A percentile compares a stretch with the other conserved stretches of the same genome.
phyloP scores from a whole-genome alignment of 495 filamentous ascomycete genomes.

The Tetracladium setigerum region DNA sequence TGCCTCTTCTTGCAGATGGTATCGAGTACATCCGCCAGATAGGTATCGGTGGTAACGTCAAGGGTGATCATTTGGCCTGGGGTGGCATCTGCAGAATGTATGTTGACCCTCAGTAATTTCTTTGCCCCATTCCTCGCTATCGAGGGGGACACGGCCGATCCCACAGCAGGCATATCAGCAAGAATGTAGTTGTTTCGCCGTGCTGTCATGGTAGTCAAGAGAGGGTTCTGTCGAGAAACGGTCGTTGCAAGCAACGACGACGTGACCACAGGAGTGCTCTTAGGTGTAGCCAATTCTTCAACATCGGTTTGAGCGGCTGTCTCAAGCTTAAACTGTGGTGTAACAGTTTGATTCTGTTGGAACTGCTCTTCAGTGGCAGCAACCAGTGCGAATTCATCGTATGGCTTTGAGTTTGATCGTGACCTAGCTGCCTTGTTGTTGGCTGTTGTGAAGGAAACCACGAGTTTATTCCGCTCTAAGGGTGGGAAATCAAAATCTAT shows the following conservation, averaged over 20 bases:
- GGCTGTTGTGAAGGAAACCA: conserved; percentile 83
- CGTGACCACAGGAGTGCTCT: conserved; percentile 37
- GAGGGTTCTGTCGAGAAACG: conserved; percentile 37
- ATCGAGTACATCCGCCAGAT: conserved; percentile 88
- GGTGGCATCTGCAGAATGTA: conserved; percentile 67
- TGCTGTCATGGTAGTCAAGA: conserved; percentile 41
- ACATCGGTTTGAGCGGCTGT: conserved; percentile 35
- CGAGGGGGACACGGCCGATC: conserved; percentile 45
- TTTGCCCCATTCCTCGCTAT: conserved; percentile 61
- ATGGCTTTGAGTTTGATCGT: conserved; percentile 71
- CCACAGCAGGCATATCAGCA: conserved; percentile 53
- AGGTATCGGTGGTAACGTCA: conserved; percentile 86
- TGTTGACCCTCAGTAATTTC: conserved; percentile 67
- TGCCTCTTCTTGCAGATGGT: conserved; percentile 83
- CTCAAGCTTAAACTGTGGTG: conserved; percentile 61
- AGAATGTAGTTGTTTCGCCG: conserved; percentile 47
- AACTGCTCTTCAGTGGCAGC: conserved; percentile 72
- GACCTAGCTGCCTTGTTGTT: conserved; percentile 67
- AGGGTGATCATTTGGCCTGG: conserved; percentile 61
- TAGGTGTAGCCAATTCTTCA: conserved; percentile 29
- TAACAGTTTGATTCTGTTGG: conserved; percentile 66
- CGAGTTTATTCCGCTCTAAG: conserved; percentile 66
- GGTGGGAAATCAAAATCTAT: conserved; percentile 94
- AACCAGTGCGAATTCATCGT: conserved; percentile 89
- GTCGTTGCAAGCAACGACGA: conserved; percentile 20